Percentiles rank a stretch among this genome's conserved stretches.
These are phyloP conservation scores for Plasmodium vivax DNA, from an alignment of 169 alveolate genomes.

Conservation along the genomic window DNA sequence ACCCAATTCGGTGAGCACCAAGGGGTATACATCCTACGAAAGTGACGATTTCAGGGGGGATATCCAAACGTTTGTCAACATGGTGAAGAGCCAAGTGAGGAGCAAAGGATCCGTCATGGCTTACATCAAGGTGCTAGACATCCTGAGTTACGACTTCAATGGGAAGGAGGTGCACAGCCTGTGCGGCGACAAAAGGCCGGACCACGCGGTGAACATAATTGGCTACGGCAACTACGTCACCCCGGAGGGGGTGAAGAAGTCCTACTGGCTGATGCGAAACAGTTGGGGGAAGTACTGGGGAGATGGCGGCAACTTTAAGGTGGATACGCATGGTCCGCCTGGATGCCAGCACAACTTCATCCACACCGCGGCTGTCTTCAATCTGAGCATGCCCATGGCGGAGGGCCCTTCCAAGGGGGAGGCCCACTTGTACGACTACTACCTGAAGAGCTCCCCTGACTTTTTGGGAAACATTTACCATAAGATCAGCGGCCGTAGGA, in stretches of 20 bases:
- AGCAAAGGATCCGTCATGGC: constrained; percentile 53
- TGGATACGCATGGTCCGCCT: constrained; percentile 18
- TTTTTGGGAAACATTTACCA: constrained; percentile 8
- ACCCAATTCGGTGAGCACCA: neutral
- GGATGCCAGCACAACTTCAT: neutral
- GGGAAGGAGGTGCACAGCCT: constrained; percentile 50
- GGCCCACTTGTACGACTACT: neutral
- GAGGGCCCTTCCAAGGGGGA: neutral
- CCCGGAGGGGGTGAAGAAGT: neutral
- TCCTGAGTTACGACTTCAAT: constrained; percentile 41
- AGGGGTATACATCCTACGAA: constrained; percentile 8
- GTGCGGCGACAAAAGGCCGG: constrained; percentile 36
- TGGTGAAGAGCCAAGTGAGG: constrained; percentile 26
- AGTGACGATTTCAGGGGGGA: neutral
- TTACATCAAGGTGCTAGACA: constrained; percentile 2
- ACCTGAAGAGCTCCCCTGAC: constrained; percentile 1
- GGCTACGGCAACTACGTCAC: constrained; percentile 67
- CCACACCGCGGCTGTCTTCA: constrained; percentile 9
- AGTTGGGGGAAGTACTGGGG: constrained; percentile 62
- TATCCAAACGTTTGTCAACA: constrained; percentile 10
- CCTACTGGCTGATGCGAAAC: constrained; percentile 5
- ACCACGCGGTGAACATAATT: constrained; percentile 49
- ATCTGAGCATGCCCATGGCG: neutral
- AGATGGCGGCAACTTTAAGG: constrained; percentile 19
- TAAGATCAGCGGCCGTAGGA: neutral